Base-by-base conservation (phyloP, 768 basidiomycete species). In the Mycena rosella region DNA sequence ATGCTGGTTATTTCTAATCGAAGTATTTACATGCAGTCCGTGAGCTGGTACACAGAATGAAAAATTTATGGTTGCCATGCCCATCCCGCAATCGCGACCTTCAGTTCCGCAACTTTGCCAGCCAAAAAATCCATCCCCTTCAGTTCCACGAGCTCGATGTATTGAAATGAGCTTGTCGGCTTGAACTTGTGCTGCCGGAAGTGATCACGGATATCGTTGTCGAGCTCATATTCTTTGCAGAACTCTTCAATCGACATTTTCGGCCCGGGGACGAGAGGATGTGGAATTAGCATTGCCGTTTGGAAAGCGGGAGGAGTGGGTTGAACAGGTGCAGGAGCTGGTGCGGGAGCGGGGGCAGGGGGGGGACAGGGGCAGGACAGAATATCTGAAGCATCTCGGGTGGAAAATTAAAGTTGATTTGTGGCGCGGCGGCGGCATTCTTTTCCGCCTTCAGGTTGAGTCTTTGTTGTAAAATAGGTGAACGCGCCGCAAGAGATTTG, bases 41-140 rank as follows among this genome's bases (percentile, higher is more conserved):
- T n/a, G n/a, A n/a, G n/a, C n/a, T n/a, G n/a, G n/a, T n/a, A n/a
- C n/a, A n/a, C n/a, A n/a, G n/a, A n/a, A n/a, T n/a, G n/a, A n/a
- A 3, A 20, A 54, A 27, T 6, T 17, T 48, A n/a, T 32, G 18
- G 15, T 51, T 29, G 13, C 32, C 6, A 34, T 32, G 30, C 14
- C 26, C 15, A 5, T 32, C 14, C 56, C 4, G 55, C 64, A 24
- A 65, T 53, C 26, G 48, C 54, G 3, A 55, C 56, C 0, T n/a
- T n/a, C n/a, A n/a, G n/a, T n/a, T n/a, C n/a, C n/a, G n/a, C n/a
- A n/a, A n/a, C n/a, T n/a, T n/a, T n/a, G n/a, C n/a, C n/a, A n/a
- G 44, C 42, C 44, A 67, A 69, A 73, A 75, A 75, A 4, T 60
- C 70, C 71, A 74, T 72, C 14, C 42, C 44, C 15, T 34, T 45